Conservation (phyloP, 2,329 filamentous ascomycete species). For the Corinectria fuckeliana region DNA sequence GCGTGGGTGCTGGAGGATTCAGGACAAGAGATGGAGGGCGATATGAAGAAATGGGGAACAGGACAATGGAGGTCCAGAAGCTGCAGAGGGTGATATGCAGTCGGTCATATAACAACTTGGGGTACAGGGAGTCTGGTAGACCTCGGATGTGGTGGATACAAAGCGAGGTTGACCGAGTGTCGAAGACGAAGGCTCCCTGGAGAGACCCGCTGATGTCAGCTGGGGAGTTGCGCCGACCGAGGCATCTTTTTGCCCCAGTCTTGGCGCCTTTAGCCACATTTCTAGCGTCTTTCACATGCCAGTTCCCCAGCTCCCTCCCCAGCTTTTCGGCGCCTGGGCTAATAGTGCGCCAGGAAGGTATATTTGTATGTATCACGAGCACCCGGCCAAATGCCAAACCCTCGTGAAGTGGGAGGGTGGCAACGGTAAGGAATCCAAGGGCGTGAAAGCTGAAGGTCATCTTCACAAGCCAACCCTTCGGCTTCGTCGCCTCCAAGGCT, state of each 20-base stretch:
- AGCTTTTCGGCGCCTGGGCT: conserved; percentile 32
- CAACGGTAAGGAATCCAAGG: too few species aligned
- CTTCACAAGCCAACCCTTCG: background rate
- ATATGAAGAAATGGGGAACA: background rate
- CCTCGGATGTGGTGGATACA: conserved; percentile 37
- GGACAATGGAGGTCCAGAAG: conserved; percentile 1
- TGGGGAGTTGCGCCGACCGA: conserved; percentile 37
- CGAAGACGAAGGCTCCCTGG: conserved; percentile 11
- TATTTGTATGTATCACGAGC: conserved; percentile 32
- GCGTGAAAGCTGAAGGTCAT: background rate
- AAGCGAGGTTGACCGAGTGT: conserved; percentile 23
- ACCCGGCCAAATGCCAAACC: background rate
- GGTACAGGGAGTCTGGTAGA: conserved; percentile 26
- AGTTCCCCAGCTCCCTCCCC: conserved; percentile 24
- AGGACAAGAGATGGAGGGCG: background rate
- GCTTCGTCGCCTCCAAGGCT: background rate
- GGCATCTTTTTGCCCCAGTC: conserved; percentile 40
- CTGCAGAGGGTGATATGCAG: background rate
- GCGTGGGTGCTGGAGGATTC: background rate
- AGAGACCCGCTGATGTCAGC: conserved; percentile 38
- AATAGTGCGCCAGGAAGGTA: conserved; percentile 8
- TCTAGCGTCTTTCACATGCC: conserved; percentile 43
- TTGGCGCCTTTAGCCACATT: conserved; percentile 22
- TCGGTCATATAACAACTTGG: conserved; percentile 35
- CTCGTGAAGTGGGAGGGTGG: background rate